Percentiles rank a stretch among this genome's conserved stretches.
Evolutionary conservation across 1,284 basidiomycete genomes (phyloP).

Genomic region (Mycena sp.): DNA sequence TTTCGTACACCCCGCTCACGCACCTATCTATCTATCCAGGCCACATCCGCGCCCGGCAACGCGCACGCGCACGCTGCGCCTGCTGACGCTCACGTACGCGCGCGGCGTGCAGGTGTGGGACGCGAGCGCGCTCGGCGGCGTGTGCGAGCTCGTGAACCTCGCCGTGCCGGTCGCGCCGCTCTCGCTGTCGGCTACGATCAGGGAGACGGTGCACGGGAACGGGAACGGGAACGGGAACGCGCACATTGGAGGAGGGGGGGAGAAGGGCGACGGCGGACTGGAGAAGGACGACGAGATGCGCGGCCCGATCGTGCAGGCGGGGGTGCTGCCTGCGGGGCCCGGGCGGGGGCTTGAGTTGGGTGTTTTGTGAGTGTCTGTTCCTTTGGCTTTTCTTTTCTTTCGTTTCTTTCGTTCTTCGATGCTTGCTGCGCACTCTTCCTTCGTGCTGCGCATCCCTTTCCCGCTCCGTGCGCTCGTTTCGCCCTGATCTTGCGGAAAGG

Average conservation of each 20-base stretch:
- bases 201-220: too few species aligned
- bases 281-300: too few species aligned
- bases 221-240: background rate
- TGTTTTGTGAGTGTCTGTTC: conserved; percentile 16
- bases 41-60: background rate
- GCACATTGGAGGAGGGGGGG: background rate
- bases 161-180: background rate
- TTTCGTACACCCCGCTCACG: background rate
- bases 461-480: too few species aligned
- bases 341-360: conserved; percentile 14
- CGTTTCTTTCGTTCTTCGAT: too few species aligned
- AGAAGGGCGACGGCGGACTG: background rate
- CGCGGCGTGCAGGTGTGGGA: conserved; percentile 77
- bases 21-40: too few species aligned
- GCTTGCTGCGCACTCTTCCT: too few species aligned
- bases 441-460: too few species aligned
- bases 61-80: conserved; percentile 35
- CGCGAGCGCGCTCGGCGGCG: conserved; percentile 62
- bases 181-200: too few species aligned
- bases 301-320: conserved; percentile 19
- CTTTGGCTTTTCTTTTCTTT: too few species aligned
- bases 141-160: conserved; percentile 66
- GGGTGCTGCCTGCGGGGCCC: background rate
- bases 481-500: too few species aligned
- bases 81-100: conserved; percentile 68